Percentiles rank a stretch among this genome's conserved stretches.
phyloP scores from a whole-genome alignment of 176 grass and related monocot species.

The Echinochloa phyllopogon region DNA sequence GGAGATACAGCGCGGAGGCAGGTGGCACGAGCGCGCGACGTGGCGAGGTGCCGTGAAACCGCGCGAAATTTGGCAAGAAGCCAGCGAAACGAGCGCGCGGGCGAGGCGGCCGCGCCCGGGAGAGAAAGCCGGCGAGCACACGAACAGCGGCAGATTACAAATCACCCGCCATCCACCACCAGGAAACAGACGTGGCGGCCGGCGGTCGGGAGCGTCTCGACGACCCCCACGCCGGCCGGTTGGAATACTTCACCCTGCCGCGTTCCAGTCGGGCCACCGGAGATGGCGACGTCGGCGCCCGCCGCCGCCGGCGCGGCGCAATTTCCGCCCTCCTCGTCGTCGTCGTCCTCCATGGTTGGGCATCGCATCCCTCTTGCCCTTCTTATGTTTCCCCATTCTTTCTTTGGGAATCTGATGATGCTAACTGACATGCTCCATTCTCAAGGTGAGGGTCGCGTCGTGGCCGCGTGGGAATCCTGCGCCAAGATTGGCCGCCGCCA shows the following conservation, averaged over 20 bases:
- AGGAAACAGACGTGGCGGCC: not conserved
- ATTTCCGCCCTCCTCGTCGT: not conserved
- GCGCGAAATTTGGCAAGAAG: not conserved
- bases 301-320: not conserved
- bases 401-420: not conserved
- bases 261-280: conserved; percentile 32
- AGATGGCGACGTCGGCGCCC: conserved; percentile 14
- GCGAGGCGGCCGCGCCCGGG: not conserved
- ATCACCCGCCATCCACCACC: conserved; percentile 4
- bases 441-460: conserved; percentile 12
- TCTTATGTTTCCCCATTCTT: not conserved
- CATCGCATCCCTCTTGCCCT: not conserved
- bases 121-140: conserved; percentile 22
- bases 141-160: not conserved
- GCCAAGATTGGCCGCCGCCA: conserved; percentile 25
- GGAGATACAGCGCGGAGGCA: not conserved
- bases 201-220: conserved; percentile 16
- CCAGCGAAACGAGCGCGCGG: not conserved
- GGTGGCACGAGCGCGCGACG: not conserved
- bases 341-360: conserved; percentile 30
- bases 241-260: not conserved
- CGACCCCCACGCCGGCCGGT: conserved; percentile 20
- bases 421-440: too few species aligned
- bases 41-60: not conserved
- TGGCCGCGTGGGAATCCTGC: conserved; percentile 26